These are phyloP conservation scores for Endocalyx cinctus DNA, from an alignment of 2,329 filamentous ascomycete genomes.

Conservation along the genomic window DNA sequence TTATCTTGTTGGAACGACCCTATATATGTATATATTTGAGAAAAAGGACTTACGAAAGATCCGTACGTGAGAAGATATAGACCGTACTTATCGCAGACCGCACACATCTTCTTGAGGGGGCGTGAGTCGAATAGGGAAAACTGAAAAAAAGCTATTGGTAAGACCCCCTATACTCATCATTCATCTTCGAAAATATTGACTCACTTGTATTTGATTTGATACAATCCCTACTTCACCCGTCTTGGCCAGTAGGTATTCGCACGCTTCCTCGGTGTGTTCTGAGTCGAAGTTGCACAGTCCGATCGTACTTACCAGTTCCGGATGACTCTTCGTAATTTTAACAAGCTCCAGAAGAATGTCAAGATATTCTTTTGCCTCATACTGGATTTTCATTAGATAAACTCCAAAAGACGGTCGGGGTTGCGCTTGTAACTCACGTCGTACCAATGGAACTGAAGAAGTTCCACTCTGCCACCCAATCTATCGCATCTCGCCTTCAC, in stretches of 20 bases:
- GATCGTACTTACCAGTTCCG: constrained; percentile 25
- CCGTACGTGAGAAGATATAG: constrained; percentile 30
- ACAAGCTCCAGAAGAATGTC: constrained; percentile 28
- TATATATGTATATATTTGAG: no score
- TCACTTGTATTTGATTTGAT: constrained; percentile 31
- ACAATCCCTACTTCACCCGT: constrained; percentile 24
- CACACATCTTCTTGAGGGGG: constrained; percentile 24
- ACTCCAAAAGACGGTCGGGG: not conserved
- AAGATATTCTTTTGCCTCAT: constrained; percentile 28
- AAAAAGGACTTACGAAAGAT: constrained; percentile 23
- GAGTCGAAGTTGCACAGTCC: constrained; percentile 33
- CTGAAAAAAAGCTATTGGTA: constrained; percentile 10
- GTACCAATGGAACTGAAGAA: constrained; percentile 33
- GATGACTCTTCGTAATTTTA: constrained; percentile 19
- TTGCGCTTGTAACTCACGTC: constrained; percentile 20
- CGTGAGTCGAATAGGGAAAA: constrained; percentile 30
- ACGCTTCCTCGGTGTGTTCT: constrained; percentile 24
- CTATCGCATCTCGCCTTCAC: constrained; percentile 29
- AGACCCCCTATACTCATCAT: not conserved
- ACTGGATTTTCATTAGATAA: constrained; percentile 17
- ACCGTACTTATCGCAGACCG: constrained; percentile 23
- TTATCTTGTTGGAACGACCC: not conserved
- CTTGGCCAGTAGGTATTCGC: constrained; percentile 26
- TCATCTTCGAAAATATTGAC: not conserved
- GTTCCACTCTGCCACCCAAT: constrained; percentile 26